Conservation (phyloP, 2,329 filamentous ascomycete species). For the Orbilia oligospora region DNA sequence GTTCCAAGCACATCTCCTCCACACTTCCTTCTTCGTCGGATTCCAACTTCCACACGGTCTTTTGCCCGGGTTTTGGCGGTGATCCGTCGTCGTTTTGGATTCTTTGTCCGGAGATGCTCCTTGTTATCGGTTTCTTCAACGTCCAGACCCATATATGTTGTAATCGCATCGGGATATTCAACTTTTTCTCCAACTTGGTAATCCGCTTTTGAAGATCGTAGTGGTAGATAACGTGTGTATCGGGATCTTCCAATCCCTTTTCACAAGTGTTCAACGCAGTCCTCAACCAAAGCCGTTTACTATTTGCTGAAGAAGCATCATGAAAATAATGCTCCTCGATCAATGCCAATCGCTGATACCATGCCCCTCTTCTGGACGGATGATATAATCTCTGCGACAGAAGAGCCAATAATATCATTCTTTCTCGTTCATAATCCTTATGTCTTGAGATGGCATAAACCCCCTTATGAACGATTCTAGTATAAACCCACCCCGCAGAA, state of each 20-base stretch:
- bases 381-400: constrained; percentile 88
- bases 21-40: constrained; percentile 82
- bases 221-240: constrained; percentile 93
- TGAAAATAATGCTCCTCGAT: constrained; percentile 97
- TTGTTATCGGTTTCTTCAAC: constrained; percentile 81
- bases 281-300: constrained; percentile 86
- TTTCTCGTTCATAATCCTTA: constrained; percentile 84
- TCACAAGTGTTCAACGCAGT: constrained; percentile 86
- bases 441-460: constrained; percentile 83
- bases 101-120: constrained; percentile 82
- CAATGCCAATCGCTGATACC: constrained; percentile 96
- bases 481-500: constrained; percentile 92
- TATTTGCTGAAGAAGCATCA: constrained; percentile 73
- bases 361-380: constrained; percentile 83
- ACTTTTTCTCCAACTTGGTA: constrained; percentile 86
- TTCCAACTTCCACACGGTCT: constrained; percentile 87
- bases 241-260: constrained; percentile 84
- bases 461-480: constrained; percentile 90
- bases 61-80: constrained; percentile 67
- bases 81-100: constrained; percentile 72
- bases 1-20: constrained; percentile 91
- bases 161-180: constrained; percentile 84
- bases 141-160: constrained; percentile 96
- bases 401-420: constrained; percentile 80
- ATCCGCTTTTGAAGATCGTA: constrained; percentile 95